Conservation (phyloP, 768 basidiomycete genomes). For the Vararia minispora region DNA sequence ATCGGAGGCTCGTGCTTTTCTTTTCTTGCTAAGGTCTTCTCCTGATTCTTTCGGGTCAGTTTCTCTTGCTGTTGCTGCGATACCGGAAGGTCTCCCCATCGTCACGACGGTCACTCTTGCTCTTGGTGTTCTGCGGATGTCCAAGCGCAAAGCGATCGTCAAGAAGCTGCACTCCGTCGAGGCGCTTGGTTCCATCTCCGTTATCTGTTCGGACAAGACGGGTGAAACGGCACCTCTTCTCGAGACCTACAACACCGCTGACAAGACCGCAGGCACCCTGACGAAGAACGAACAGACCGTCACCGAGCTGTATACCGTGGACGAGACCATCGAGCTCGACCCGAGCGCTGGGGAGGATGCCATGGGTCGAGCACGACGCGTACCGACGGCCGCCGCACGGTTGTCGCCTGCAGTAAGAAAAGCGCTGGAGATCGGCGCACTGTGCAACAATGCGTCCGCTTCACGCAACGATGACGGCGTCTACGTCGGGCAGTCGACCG, state of each 20-base stretch:
- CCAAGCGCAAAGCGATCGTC: constrained; percentile 90
- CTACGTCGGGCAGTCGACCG: constrained; percentile 83
- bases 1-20: constrained; percentile 67
- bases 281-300: constrained; percentile 97
- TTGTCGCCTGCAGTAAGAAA: constrained; percentile 61
- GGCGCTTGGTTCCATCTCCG: constrained; percentile 87
- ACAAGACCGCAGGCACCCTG: constrained; percentile 49
- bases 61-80: constrained; percentile 95
- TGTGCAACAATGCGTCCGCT: constrained; percentile 82
- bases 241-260: not conserved
- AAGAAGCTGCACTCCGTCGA: constrained; percentile 96
- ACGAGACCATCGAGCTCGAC: constrained; percentile 65
- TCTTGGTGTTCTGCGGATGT: constrained; percentile 88
- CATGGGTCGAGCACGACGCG: no score
- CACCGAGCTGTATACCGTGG: constrained; percentile 77
- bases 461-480: constrained; percentile 55
- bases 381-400: constrained; percentile 24
- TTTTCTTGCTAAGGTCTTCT: not conserved
- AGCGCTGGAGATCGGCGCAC: constrained; percentile 68
- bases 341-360: no score
- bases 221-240: constrained; percentile 31
- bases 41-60: constrained; percentile 37
- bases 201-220: constrained; percentile 97
- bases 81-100: constrained; percentile 93
- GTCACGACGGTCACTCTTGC: constrained; percentile 97